These are phyloP conservation scores for Juglanconis juglandina DNA, from an alignment of 2,329 filamentous ascomycete genomes.

Conservation along the genomic window DNA sequence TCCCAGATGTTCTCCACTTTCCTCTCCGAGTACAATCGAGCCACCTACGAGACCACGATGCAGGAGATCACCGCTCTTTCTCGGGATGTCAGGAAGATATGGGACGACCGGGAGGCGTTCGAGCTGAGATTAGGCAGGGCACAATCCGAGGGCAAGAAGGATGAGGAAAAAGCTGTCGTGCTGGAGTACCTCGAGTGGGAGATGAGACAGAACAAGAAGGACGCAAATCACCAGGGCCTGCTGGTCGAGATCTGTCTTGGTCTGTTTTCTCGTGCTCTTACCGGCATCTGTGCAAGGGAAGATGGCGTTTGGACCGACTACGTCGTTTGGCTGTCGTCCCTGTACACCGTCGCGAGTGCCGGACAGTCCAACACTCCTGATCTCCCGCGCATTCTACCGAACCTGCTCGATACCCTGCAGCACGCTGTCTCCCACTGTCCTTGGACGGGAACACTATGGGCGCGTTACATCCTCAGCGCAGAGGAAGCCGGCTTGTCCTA, in stretches of 20 bases:
- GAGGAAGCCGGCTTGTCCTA: slow-evolving; percentile 77
- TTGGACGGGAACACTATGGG: slow-evolving; percentile 89
- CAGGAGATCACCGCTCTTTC: slow-evolving; percentile 62
- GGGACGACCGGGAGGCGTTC: slow-evolving; percentile 62
- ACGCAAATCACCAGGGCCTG: slow-evolving; percentile 41
- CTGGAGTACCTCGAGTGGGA: slow-evolving; percentile 84
- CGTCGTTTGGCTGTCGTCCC: slow-evolving; percentile 66
- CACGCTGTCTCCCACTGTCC: slow-evolving; percentile 87
- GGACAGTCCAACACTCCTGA: slow-evolving; percentile 38
- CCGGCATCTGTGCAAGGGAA: slow-evolving; percentile 67
- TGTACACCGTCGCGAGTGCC: slow-evolving; percentile 33
- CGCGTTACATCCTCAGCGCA: slow-evolving; percentile 78
- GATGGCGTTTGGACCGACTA: slow-evolving; percentile 81
- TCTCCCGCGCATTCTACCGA: slow-evolving; percentile 36
- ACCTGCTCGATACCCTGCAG: slow-evolving; percentile 68
- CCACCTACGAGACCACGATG: slow-evolving; percentile 73
- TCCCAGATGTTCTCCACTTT: slow-evolving; percentile 73
- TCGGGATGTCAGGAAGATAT: slow-evolving; percentile 60
- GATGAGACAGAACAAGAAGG: slow-evolving; percentile 58
- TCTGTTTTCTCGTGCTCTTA: slow-evolving; percentile 76
- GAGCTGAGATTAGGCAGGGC: slow-evolving; percentile 65
- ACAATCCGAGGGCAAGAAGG: slow-evolving; percentile 50
- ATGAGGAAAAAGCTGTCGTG: slow-evolving; percentile 50
- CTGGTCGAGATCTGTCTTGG: slow-evolving; percentile 53
- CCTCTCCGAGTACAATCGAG: slow-evolving; percentile 65